Base-by-base conservation (phyloP, 106 monocot species). In the Acorus calamus region DNA sequence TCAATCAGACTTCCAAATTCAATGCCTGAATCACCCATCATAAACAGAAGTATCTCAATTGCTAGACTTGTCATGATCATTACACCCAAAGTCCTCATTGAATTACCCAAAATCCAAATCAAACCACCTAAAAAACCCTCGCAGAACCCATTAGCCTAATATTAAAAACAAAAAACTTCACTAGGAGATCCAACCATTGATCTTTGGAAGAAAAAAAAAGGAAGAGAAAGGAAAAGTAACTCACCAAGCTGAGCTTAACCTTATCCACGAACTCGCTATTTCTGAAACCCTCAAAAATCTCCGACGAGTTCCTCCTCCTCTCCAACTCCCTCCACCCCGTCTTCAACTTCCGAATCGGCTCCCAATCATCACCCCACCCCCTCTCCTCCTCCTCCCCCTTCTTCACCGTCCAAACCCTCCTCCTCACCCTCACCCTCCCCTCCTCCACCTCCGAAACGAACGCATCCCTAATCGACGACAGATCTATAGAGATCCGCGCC, bases 241-340 rank as follows among this genome's bases (percentile, higher is more conserved):
- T 61, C 84, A 98, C 91, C 83, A 98, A 53, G 66, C 85, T 88
- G 57, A 81, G 57, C 76, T 98, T 93, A 44, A 93, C 66, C 67
- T 88, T 93, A 53, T 93, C 81, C 12, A 91, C 69, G 55, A 96
- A 78, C 67, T 91, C 89, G n/a, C 66, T 87, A 55, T 80, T 73
- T 51, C 74, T 86, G 53, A 86, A 86, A 56, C 46, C 67, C 50
- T 65, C 78, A 56, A 87, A 78, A 14, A 87, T 66, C 62, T 90
- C 87, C 49, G 62, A 83, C 5, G 82, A 73, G 58, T 86, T 82
- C 46, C 81, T 88, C 72, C 85, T 87, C 54, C 64, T 65, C 80
- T 98, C 98, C 44, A 98, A 75, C 72, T 92, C 92, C 77, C 74
- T 94, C 67, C 86, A 65, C 41, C 78, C 67, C 9, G 54, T 78